Evolutionary conservation across 148 eudicot genomes (phyloP), one percentile per base, ranked within the genome.

Genomic region (Fallopia convolvulus): DNA sequence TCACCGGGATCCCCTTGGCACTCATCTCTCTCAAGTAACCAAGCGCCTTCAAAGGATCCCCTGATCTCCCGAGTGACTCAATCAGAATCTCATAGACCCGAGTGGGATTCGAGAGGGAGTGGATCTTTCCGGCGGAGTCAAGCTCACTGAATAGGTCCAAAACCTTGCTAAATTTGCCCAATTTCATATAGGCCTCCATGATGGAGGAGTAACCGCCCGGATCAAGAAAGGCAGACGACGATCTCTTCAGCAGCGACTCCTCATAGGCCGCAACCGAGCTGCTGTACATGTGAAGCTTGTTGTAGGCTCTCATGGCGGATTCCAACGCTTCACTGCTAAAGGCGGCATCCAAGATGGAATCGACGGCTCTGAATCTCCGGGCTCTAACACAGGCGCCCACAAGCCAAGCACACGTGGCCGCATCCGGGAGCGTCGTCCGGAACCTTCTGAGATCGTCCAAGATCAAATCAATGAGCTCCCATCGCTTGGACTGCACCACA

Each of bases 201-300:
- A 82, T 79, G 41, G 20, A 78, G 77, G 77, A 79, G 68, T 81
- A 95, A 74, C 94, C 91, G 33, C 83, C 84, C 41, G 82, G 70
- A 72, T 86, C 89, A 70, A 89, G 85, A 30, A 48, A 78, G 74
- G 13, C 32, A 9, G 87, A 32, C 6, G 81, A 85, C 42, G 81
- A 85, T 71, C 75, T 77, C 11, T 8, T 40, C 49, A 72, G 8
- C 53, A 73, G 18, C 53, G 20, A 9, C 46, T 81, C 83, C 46
- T 81, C 83, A 74, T 80, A 91, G 76, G 85, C 80, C 7, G 52
- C 77, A 72, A 87, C 74, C 1, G 96, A 83, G 71, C 89, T 83
- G 70, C 87, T 84, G 80, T 92, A 92, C 97, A 95, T 91, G 79
- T 95, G 99, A 81, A 95, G 86, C 86, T 90, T 88, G 77, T 95